These are phyloP conservation scores for Austroboletus niveus DNA, from an alignment of 1,284 basidiomycete species.

Conservation along the genomic window DNA sequence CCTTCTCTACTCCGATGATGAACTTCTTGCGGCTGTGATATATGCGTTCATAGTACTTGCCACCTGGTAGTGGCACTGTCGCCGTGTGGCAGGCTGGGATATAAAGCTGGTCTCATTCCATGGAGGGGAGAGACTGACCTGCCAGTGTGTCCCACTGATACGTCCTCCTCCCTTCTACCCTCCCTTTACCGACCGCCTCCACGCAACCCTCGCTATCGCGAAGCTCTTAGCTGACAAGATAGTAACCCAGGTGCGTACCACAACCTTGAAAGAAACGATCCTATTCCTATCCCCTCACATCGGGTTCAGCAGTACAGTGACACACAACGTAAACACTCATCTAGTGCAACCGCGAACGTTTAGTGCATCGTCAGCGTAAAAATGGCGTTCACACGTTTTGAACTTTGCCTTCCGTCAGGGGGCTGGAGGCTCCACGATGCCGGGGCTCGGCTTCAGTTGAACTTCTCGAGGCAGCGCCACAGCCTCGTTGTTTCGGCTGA, in stretches of 20 bases:
- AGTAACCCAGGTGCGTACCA: background rate
- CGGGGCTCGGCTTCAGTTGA: slow-evolving; percentile 24
- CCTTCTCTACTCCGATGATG: slow-evolving; percentile 11
- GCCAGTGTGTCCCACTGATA: slow-evolving; percentile 11
- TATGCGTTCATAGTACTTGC: slow-evolving; percentile 13
- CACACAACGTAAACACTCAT: background rate
- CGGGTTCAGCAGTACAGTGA: background rate
- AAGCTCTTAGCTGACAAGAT: too few relatives aligned
- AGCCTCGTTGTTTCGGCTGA: slow-evolving; percentile 26
- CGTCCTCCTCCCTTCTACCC: background rate
- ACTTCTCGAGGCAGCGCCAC: slow-evolving; percentile 24
- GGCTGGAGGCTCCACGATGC: slow-evolving; percentile 27
- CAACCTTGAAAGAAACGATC: background rate
- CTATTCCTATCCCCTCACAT: background rate
- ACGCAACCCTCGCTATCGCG: background rate
- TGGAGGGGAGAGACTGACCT: background rate
- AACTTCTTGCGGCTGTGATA: slow-evolving; percentile 29
- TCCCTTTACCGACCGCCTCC: background rate
- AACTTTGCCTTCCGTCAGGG: slow-evolving; percentile 19
- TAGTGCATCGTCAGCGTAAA: background rate
- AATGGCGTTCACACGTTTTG: slow-evolving; percentile 30
- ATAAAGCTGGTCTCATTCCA: slow-evolving; percentile 12
- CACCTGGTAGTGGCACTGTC: slow-evolving; percentile 31
- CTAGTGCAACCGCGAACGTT: background rate
- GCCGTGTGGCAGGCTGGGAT: slow-evolving; percentile 26